These are phyloP conservation scores for Rhynchosporium secalis DNA, from an alignment of 2,329 filamentous ascomycete genomes.

Conservation along the genomic window DNA sequence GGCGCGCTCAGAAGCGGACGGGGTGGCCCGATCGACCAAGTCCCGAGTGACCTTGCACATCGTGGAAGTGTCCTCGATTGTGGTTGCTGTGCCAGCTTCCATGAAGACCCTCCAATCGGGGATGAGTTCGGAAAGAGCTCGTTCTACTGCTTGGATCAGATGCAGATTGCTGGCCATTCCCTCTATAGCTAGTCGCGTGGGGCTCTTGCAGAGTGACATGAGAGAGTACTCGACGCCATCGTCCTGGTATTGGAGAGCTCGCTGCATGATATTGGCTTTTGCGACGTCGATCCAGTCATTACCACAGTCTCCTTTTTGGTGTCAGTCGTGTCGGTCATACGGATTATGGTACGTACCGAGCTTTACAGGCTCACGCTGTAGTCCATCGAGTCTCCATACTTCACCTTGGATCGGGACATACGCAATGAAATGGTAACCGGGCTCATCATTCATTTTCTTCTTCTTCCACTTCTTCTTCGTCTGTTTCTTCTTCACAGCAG, in stretches of 20 bases:
- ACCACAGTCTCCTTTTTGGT: constrained; percentile 32
- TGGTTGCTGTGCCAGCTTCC: background rate
- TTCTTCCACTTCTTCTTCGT: constrained; percentile 39
- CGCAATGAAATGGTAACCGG: constrained; percentile 83
- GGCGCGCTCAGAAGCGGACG: background rate
- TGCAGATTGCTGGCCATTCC: constrained; percentile 47
- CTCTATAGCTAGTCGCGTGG: constrained; percentile 45
- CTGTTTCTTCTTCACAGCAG: constrained; percentile 9
- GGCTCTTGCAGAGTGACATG: constrained; percentile 70
- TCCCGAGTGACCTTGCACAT: constrained; percentile 7
- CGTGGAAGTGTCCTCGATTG: constrained; percentile 17
- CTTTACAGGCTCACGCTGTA: constrained; percentile 69
- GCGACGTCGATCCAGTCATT: constrained; percentile 68
- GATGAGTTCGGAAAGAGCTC: constrained; percentile 42
- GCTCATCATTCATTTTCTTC: constrained; percentile 53
- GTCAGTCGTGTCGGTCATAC: constrained; percentile 5
- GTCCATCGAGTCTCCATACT: constrained; percentile 87
- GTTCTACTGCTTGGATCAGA: constrained; percentile 44
- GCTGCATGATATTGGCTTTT: constrained; percentile 61
- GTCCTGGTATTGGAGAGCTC: constrained; percentile 67
- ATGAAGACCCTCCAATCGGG: constrained; percentile 47
- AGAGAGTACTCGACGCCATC: constrained; percentile 74
- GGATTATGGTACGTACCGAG: constrained; percentile 49
- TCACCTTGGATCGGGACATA: constrained; percentile 75
- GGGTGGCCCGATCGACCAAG: background rate